These are phyloP conservation scores for Cryptococcus sp. DNA, from an alignment of 1,284 basidiomycete species.

Conservation along the genomic window DNA sequence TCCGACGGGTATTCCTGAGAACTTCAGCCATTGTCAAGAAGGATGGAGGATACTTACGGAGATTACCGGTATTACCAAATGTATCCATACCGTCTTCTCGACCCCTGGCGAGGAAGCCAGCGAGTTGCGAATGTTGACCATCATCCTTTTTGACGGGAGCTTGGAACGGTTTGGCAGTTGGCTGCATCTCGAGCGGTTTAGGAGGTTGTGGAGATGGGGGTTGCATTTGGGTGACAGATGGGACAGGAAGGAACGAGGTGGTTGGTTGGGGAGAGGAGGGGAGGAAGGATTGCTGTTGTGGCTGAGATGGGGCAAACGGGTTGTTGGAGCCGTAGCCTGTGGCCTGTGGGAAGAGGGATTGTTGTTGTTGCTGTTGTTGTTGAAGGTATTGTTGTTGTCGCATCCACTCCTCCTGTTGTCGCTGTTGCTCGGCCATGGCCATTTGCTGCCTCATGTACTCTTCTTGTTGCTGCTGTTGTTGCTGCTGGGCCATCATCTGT, in stretches of 20 bases:
- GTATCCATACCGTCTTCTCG: constrained; percentile 85
- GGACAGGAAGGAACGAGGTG: constrained; percentile 31
- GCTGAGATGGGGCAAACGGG: constrained; percentile 64
- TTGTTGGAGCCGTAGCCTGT: constrained; percentile 82
- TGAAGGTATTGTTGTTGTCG: constrained; percentile 55
- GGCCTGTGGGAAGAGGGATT: constrained; percentile 53
- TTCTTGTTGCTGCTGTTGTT: constrained; percentile 46
- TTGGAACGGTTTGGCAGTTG: constrained; percentile 34
- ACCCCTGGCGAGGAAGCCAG: constrained; percentile 68
- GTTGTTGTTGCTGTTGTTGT: constrained; percentile 52
- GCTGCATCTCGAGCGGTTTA: constrained; percentile 18
- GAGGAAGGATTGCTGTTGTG: constrained; percentile 49
- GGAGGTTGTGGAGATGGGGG: constrained; percentile 13
- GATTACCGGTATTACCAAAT: constrained; percentile 78
- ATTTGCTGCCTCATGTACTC: constrained; percentile 49
- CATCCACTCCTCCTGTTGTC: constrained; percentile 46
- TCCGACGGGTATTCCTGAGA: constrained; percentile 62
- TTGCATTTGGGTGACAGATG: constrained; percentile 13
- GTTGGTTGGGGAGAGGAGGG: constrained; percentile 16
- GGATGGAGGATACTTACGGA: constrained; percentile 54
- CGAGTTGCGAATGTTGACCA: constrained; percentile 71
- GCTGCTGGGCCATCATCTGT: constrained; percentile 46
- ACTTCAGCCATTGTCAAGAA: neutral
- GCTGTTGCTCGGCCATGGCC: constrained; percentile 40
- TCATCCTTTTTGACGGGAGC: constrained; percentile 48